Evolutionary conservation across 805 yeast species (phyloP).

Genomic region (Maudiozyma saulgeensis): DNA sequence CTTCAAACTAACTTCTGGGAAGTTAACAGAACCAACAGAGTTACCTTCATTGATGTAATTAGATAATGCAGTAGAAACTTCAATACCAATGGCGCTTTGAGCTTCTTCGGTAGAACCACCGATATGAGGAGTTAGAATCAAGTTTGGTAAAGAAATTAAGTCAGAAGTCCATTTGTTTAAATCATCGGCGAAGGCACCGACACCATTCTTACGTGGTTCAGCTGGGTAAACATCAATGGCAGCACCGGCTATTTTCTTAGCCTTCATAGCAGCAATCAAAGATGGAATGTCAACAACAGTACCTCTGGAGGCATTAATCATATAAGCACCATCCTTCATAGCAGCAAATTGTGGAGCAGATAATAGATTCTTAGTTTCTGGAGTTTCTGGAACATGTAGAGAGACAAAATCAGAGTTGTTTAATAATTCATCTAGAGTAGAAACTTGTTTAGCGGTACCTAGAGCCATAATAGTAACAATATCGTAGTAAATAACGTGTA

Average conservation of each 20-base stretch:
- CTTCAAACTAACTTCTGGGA: conserved; percentile 95
- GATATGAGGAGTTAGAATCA: conserved; percentile 91
- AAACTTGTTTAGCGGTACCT: conserved; percentile 93
- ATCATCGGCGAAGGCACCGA: conserved; percentile 57
- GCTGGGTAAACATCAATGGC: conserved; percentile 94
- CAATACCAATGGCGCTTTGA: conserved; percentile 93
- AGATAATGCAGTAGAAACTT: conserved; percentile 77
- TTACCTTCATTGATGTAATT: conserved; percentile 94
- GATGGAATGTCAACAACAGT: conserved; percentile 96
- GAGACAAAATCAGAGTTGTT: conserved; percentile 78
- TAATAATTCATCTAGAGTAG: conserved; percentile 74
- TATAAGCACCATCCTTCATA: conserved; percentile 92
- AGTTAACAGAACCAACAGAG: conserved; percentile 91
- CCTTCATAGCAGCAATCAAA: conserved; percentile 78
- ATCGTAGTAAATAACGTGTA: conserved; percentile 92
- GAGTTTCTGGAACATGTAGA: conserved; percentile 88
- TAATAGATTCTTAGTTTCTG: conserved; percentile 85
- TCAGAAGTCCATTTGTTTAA: conserved; percentile 81
- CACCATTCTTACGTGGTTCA: conserved; percentile 97
- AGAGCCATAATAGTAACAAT: conserved; percentile 86
- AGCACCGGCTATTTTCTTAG: conserved; percentile 93
- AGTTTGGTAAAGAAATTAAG: conserved; percentile 70
- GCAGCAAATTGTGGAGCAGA: conserved; percentile 86
- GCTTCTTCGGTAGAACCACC: conserved; percentile 99
- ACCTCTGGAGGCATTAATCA: conserved; percentile 95